Evolutionary conservation across 2,329 filamentous ascomycete species (phyloP), one percentile per base, ranked within the genome.

Genomic region (Fusarium foetens): DNA sequence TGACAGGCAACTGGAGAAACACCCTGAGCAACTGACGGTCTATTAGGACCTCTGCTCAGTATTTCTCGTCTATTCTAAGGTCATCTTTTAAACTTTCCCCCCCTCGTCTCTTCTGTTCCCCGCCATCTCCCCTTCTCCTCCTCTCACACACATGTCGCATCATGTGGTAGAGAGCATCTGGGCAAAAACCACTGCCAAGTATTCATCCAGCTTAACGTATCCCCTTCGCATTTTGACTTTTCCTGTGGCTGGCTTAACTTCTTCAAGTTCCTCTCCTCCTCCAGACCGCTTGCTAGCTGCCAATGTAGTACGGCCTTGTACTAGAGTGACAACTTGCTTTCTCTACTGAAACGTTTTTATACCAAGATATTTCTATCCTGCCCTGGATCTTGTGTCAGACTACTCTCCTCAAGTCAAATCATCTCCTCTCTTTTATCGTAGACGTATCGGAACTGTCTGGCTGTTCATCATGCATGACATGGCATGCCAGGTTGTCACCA

Each of bases 401-500:
- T 29, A n/a, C 25, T 45, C 42, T 23, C 19, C 16, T 43, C 23
- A 25, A 43, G 21, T 12, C 21, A 38, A 35, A 36, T 14, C 19
- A 39, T 29, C 57, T 46, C 27, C 21, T n/a, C 16, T 29, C 23
- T 57, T 39, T 21, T 23, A 23, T 45, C 39, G 25, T 33, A 21
- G 38, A 29, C 36, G 31, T 31, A 51, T 49, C 31, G 25, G 25
- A 19, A 25, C 33, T 52, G 11, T 31, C 33, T 57, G 8, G 25
- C 27, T 48, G 41, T 31, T 12, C 38, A 43, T 38, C 27, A 39
- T 49, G 5, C 33, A 57, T 49, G 45, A 9, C 63, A 68, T 38
- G 31, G 60, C 29, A 55, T 38, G 53, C 13, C 60, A 66, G 70
- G 43, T 61, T 66, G 54, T 60, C 42, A 42, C 38, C 38, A 39